Evolutionary conservation across 1,284 basidiomycete genomes (phyloP).

Genomic region (Tilletia walkeri): DNA sequence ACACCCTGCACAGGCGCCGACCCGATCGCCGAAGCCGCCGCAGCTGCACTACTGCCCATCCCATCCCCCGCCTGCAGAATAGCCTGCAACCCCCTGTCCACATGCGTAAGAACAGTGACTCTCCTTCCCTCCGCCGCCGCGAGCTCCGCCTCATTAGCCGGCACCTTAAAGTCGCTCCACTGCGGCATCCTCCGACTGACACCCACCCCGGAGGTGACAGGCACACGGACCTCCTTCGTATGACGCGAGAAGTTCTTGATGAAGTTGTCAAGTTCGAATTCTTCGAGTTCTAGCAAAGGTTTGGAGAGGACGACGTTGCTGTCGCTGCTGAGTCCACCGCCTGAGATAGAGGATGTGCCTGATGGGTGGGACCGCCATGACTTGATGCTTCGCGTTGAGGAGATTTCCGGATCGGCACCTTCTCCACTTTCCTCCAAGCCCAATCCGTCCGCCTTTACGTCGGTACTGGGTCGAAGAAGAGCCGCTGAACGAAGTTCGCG

Average conservation of each 20-base stretch:
- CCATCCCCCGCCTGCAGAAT: slow-evolving; percentile 19
- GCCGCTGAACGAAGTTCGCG: neutral
- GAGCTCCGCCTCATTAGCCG: slow-evolving; percentile 38
- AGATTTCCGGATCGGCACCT: neutral
- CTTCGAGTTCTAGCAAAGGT: slow-evolving; percentile 50
- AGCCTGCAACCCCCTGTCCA: slow-evolving; percentile 47
- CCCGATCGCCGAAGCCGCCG: no score
- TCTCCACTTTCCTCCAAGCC: neutral
- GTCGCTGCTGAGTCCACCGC: neutral
- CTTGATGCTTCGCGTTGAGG: slow-evolving; percentile 11
- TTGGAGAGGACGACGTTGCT: slow-evolving; percentile 10
- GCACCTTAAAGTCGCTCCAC: slow-evolving; percentile 52
- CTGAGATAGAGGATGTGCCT: neutral
- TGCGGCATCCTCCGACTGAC: slow-evolving; percentile 44
- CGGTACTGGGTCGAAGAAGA: neutral
- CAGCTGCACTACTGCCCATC: no score
- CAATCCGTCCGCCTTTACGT: neutral
- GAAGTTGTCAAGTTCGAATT: slow-evolving; percentile 52
- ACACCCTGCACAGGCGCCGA: no score
- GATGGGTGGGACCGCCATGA: slow-evolving; percentile 9
- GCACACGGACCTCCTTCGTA: slow-evolving; percentile 50
- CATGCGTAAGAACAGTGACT: slow-evolving; percentile 37
- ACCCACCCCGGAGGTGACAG: slow-evolving; percentile 18
- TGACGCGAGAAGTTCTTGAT: slow-evolving; percentile 49
- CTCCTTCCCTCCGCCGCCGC: slow-evolving; percentile 25